A percentile compares a stretch with the other conserved stretches of the same genome.
Evolutionary conservation across 1,284 basidiomycete genomes (phyloP).

Genomic region (Cryptococcus floricola): DNA sequence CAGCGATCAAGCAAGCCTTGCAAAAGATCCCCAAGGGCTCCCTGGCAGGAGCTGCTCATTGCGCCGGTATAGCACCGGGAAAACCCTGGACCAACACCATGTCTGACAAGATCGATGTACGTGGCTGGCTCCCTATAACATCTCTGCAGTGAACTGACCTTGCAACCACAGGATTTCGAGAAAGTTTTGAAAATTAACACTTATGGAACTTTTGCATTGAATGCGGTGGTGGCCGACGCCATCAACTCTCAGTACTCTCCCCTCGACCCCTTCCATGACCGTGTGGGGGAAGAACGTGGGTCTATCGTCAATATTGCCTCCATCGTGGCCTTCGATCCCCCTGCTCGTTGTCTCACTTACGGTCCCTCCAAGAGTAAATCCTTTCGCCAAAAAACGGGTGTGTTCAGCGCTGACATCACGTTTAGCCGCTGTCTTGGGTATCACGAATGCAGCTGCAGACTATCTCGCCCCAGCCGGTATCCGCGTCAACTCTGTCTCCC

Average conservation of each 20-base stretch:
- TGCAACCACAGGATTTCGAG: slow-evolving; percentile 12
- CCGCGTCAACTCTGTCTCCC: slow-evolving; percentile 39
- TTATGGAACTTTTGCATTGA: slow-evolving; percentile 38
- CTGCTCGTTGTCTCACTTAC: slow-evolving; percentile 39
- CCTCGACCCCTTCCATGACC: slow-evolving; percentile 6
- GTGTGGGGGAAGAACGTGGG: slow-evolving; percentile 38
- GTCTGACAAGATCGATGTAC: slow-evolving; percentile 33
- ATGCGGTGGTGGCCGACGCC: slow-evolving; percentile 42
- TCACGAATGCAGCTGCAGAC: slow-evolving; percentile 30
- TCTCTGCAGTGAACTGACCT: not conserved
- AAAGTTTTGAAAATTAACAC: slow-evolving; percentile 38
- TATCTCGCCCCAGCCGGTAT: slow-evolving; percentile 43
- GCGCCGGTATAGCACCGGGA: slow-evolving; percentile 37
- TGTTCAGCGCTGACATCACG: not conserved
- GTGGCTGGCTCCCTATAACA: not conserved
- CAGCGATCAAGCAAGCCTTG: slow-evolving; percentile 17
- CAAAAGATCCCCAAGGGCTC: slow-evolving; percentile 25
- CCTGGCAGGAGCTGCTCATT: slow-evolving; percentile 38
- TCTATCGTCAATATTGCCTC: slow-evolving; percentile 45
- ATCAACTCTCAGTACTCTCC: slow-evolving; percentile 37
- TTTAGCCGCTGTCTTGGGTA: slow-evolving; percentile 18
- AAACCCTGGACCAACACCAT: slow-evolving; percentile 38
- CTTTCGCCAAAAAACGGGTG: not conserved
- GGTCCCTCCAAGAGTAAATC: slow-evolving; percentile 40
- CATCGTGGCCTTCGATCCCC: slow-evolving; percentile 30